Evolutionary conservation across 345 rosid species (phyloP).

Genomic region (Brassica incana): DNA sequence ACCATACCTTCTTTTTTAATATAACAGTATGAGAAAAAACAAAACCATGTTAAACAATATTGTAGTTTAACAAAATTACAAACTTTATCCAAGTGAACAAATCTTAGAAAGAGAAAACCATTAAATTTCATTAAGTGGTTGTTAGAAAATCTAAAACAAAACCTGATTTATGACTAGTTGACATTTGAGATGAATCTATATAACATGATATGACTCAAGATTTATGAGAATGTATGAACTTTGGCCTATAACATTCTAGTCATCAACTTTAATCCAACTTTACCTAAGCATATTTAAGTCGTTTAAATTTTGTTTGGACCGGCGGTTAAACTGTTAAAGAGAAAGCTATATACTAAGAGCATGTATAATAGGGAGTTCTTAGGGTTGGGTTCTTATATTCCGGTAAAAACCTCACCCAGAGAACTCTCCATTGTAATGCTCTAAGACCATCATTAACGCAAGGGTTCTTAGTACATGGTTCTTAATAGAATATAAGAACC

Average conservation of each 20-base stretch:
- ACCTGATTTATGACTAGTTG: background rate
- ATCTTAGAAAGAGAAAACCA: background rate
- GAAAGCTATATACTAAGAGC: background rate
- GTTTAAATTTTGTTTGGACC: background rate
- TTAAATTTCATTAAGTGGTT: background rate
- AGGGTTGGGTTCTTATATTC: too few relatives aligned
- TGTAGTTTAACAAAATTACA: background rate
- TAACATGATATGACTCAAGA: background rate
- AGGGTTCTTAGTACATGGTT: too few relatives aligned
- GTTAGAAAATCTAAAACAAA: background rate
- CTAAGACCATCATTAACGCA: background rate
- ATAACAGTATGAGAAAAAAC: background rate
- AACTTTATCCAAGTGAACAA: background rate
- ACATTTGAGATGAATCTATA: background rate
- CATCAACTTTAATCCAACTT: background rate
- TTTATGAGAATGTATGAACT: background rate
- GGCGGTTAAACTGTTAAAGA: background rate
- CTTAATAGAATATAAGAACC: too few relatives aligned
- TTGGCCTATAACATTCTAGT: background rate
- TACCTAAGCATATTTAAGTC: background rate
- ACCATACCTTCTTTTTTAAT: background rate
- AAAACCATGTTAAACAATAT: background rate
- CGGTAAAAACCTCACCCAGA: too few relatives aligned
- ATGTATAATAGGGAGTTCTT: too few relatives aligned
- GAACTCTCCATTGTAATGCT: too few relatives aligned